Conservation (phyloP, 1,284 basidiomycete genomes). For the Ceratobasidium sp. region DNA sequence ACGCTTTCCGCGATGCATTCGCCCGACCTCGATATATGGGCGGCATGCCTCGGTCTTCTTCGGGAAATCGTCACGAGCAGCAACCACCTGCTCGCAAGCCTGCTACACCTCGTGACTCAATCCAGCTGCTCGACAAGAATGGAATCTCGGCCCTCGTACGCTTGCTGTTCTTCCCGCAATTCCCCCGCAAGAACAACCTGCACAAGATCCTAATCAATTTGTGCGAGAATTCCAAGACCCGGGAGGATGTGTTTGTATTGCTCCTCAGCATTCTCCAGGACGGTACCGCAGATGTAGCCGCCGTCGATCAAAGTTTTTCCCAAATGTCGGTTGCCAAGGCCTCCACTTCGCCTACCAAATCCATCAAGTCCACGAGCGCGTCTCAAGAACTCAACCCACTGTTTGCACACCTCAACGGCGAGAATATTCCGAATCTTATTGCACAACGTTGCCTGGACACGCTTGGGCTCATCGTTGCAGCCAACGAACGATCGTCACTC, state of each 20-base stretch:
- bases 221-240: slow-evolving; percentile 93
- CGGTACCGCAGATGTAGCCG: slow-evolving; percentile 89
- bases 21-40: slow-evolving; percentile 19
- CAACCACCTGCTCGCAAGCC: slow-evolving; percentile 60
- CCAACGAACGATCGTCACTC: slow-evolving; percentile 83
- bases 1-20: slow-evolving; percentile 59
- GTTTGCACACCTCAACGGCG: slow-evolving; percentile 75
- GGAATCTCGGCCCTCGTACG: slow-evolving; percentile 92
- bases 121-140: slow-evolving; percentile 91
- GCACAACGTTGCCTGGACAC: slow-evolving; percentile 93
- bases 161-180: slow-evolving; percentile 95
- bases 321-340: slow-evolving; percentile 87
- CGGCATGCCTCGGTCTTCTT: slow-evolving; percentile 54
- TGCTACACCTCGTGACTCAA: slow-evolving; percentile 79
- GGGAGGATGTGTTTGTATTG: slow-evolving; percentile 92
- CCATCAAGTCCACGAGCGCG: slow-evolving; percentile 64
- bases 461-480: slow-evolving; percentile 82
- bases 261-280: slow-evolving; percentile 94
- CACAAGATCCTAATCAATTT: slow-evolving; percentile 94
- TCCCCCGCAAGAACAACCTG: slow-evolving; percentile 80
- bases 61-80: slow-evolving; percentile 48
- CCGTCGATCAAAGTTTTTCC: slow-evolving; percentile 93
- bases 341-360: slow-evolving; percentile 68
- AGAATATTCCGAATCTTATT: slow-evolving; percentile 89
- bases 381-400: slow-evolving; percentile 54